Percentiles rank a stretch among this genome's conserved stretches.
phyloP scores from a whole-genome alignment of 306 rosid species.

The Carpinus fangiana region DNA sequence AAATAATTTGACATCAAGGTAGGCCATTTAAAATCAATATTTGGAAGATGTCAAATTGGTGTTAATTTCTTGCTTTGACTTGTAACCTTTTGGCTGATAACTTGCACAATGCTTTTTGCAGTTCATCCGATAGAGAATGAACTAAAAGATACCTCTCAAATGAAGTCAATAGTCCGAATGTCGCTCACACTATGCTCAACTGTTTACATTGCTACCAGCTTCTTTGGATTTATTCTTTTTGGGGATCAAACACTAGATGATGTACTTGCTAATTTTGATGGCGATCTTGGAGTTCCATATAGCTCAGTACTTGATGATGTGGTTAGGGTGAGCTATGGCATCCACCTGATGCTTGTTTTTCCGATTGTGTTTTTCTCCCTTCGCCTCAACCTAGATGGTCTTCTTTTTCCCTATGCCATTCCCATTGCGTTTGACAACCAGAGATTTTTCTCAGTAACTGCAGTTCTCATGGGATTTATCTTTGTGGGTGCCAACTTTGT shows the following conservation, averaged over 20 bases:
- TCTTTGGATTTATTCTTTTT: slow-evolving; percentile 61
- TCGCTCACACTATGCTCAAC: slow-evolving; percentile 57
- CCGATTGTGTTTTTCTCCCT: slow-evolving; percentile 76
- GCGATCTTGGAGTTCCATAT: slow-evolving; percentile 67
- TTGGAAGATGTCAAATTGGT: background rate
- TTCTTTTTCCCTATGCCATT: slow-evolving; percentile 62
- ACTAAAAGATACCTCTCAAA: slow-evolving; percentile 48
- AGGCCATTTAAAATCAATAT: background rate
- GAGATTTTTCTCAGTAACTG: slow-evolving; percentile 57
- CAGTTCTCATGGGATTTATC: slow-evolving; percentile 51
- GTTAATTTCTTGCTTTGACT: background rate
- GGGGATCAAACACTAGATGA: slow-evolving; percentile 72
- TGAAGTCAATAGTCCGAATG: slow-evolving; percentile 52
- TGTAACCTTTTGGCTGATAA: background rate
- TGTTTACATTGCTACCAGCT: slow-evolving; percentile 57
- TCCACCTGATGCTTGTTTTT: slow-evolving; percentile 80
- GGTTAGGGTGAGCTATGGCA: slow-evolving; percentile 71
- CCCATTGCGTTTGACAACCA: slow-evolving; percentile 51
- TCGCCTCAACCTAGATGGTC: slow-evolving; percentile 69
- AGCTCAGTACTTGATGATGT: slow-evolving; percentile 62
- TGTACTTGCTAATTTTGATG: slow-evolving; percentile 74
- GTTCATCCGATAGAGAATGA: slow-evolving; percentile 73
- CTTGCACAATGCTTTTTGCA: slow-evolving; percentile 25
- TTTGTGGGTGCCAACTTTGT: slow-evolving; percentile 72
- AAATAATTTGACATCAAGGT: no score